A percentile compares a stretch with the other conserved stretches of the same genome.
phyloP scores from a whole-genome alignment of 2,329 filamentous ascomycete species.

The Fusarium heterosporum region DNA sequence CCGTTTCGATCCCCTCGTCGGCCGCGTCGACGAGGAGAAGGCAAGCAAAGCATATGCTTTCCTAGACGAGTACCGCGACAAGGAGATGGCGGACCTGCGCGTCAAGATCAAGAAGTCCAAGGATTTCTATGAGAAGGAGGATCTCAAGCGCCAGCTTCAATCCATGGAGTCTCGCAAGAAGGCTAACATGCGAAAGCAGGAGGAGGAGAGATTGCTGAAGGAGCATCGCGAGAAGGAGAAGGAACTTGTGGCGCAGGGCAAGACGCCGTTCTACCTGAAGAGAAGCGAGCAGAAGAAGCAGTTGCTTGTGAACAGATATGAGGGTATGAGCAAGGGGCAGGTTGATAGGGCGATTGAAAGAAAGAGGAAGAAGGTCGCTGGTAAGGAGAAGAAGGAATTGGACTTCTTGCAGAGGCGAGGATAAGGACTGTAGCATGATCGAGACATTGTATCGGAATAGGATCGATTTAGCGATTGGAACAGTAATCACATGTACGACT shows the following conservation, averaged over 20 bases:
- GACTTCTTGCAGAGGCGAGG: constrained; percentile 52
- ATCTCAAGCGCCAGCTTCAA: constrained; percentile 77
- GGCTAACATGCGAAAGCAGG: constrained; percentile 75
- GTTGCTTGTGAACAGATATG: constrained; percentile 81
- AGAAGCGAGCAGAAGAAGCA: constrained; percentile 90
- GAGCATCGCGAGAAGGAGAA: constrained; percentile 87
- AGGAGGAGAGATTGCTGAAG: constrained; percentile 74
- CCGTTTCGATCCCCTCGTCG: constrained; percentile 79
- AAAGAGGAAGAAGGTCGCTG: constrained; percentile 87
- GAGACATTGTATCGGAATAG: not conserved
- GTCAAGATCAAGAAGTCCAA: constrained; percentile 74
- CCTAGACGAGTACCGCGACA: constrained; percentile 83
- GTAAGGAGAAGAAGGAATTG: constrained; percentile 85
- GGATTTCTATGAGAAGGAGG: constrained; percentile 72
- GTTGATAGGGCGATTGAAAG: constrained; percentile 87
- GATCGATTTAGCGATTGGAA: not conserved
- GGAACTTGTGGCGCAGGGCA: constrained; percentile 85
- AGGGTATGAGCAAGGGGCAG: constrained; percentile 85
- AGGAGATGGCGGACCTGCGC: constrained; percentile 83
- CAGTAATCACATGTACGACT: not conserved
- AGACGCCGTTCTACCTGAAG: constrained; percentile 94
- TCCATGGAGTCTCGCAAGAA: constrained; percentile 84
- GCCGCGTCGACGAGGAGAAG: constrained; percentile 65
- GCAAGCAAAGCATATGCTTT: constrained; percentile 84
- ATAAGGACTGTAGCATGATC: not conserved